A percentile compares a stretch with the other conserved stretches of the same genome.
Conservation (phyloP, 1,139 yeast species). For the Candida sanyaensis region DNA sequence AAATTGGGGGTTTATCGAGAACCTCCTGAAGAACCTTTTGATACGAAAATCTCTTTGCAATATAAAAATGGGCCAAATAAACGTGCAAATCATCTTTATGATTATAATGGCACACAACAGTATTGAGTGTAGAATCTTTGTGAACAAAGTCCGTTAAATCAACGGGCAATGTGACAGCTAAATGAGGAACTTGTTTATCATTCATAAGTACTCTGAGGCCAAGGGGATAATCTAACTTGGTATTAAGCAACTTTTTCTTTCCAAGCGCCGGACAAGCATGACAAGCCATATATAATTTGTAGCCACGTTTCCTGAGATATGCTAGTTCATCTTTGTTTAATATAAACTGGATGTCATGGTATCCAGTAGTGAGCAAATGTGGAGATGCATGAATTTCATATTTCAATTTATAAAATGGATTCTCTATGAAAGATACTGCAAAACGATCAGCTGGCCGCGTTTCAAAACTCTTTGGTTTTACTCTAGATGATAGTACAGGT, state of each 20-base stretch:
- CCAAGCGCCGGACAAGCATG: conserved; percentile 36
- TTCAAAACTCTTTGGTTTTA: conserved; percentile 32
- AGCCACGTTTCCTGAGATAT: conserved; percentile 18
- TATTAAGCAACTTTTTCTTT: conserved; percentile 18
- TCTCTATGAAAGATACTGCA: not conserved
- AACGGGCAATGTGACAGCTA: conserved; percentile 62
- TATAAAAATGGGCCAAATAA: conserved; percentile 50
- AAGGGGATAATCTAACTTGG: conserved; percentile 54
- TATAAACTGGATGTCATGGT: conserved; percentile 36
- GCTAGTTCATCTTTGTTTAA: conserved; percentile 39
- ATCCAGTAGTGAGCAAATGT: conserved; percentile 28
- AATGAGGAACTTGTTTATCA: conserved; percentile 38
- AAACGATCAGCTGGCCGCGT: conserved; percentile 22
- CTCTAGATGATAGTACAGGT: conserved; percentile 20
- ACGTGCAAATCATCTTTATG: conserved; percentile 44
- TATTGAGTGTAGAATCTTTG: conserved; percentile 31
- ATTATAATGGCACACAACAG: conserved; percentile 47
- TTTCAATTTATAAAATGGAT: conserved; percentile 52
- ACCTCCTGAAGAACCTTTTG: conserved; percentile 27
- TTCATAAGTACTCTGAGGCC: conserved; percentile 61
- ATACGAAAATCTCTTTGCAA: conserved; percentile 50
- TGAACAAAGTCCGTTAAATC: conserved; percentile 53
- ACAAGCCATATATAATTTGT: conserved; percentile 46
- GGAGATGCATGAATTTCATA: conserved; percentile 50
- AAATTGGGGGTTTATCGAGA: conserved; percentile 44